Conservation (phyloP, 192 early-diverging fungal genomes). For the Diversispora epigaea region DNA sequence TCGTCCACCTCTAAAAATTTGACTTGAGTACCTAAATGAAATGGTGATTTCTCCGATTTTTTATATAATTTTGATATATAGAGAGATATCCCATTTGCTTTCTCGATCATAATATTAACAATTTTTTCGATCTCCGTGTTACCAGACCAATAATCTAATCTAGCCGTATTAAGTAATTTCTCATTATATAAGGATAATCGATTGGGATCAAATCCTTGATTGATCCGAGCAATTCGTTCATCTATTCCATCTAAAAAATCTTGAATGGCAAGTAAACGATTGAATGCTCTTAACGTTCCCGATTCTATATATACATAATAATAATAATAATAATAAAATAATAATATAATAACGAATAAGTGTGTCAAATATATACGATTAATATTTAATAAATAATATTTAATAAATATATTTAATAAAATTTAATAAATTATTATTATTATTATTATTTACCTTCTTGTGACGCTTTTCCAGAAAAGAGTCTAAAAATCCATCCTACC, state of each 20-base stretch:
- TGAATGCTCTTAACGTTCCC: conserved; percentile 56
- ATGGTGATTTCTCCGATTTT: neutral
- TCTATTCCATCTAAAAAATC: conserved; percentile 59
- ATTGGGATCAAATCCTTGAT: conserved; percentile 43
- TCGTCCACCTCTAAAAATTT: neutral
- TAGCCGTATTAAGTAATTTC: conserved; percentile 41
- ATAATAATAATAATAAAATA: too few relatives aligned
- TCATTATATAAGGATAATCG: conserved; percentile 55
- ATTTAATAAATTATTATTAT: too few relatives aligned
- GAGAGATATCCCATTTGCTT: conserved; percentile 33
- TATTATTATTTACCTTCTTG: conserved; percentile 50
- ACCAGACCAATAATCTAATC: conserved; percentile 57
- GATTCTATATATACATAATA: conserved; percentile 46
- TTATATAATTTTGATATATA: neutral
- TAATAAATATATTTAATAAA: too few relatives aligned
- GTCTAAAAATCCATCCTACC: conserved; percentile 60
- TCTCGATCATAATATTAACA: conserved; percentile 38
- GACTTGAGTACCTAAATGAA: neutral
- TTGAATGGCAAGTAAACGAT: conserved; percentile 62
- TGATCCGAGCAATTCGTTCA: conserved; percentile 52
- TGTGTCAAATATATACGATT: too few relatives aligned
- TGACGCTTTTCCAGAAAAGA: conserved; percentile 58
- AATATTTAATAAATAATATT: too few relatives aligned
- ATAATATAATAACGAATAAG: too few relatives aligned
- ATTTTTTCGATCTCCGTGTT: conserved; percentile 42